Percentiles rank a stretch among this genome's conserved stretches.
These are phyloP conservation scores for Euphorbia celastroides DNA, from an alignment of 441 rosid species.

Conservation along the genomic window DNA sequence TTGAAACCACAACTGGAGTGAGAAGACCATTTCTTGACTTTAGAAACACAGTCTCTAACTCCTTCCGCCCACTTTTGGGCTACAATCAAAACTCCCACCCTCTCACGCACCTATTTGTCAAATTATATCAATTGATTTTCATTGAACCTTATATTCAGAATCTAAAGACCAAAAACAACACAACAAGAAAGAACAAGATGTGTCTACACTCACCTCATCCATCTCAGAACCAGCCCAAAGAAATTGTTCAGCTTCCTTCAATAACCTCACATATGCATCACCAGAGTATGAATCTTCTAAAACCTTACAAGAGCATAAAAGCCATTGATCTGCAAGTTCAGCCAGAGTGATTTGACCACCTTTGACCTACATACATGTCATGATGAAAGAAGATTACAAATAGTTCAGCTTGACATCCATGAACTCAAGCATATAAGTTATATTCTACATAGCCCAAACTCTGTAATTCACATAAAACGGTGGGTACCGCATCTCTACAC, in stretches of 20 bases:
- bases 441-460: conserved; percentile 9
- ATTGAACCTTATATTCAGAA: conserved; percentile 16
- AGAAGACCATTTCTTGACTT: conserved; percentile 43
- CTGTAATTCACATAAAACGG: background rate
- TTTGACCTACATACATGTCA: conserved; percentile 45
- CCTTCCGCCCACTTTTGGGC: conserved; percentile 77
- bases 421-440: background rate
- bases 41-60: conserved; percentile 48
- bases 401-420: background rate
- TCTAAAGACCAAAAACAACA: conserved; percentile 15
- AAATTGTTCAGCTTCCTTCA: conserved; percentile 94
- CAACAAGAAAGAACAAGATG: conserved; percentile 19
- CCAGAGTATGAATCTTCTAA: conserved; percentile 45
- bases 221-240: conserved; percentile 97
- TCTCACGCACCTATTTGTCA: conserved; percentile 59
- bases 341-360: conserved; percentile 44
- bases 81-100: conserved; percentile 44
- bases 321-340: conserved; percentile 77
- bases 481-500: background rate
- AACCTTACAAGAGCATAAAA: conserved; percentile 39
- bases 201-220: conserved; percentile 62
- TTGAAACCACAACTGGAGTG: conserved; percentile 27
- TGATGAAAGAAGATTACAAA: background rate
- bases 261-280: conserved; percentile 40
- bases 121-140: conserved; percentile 12